Conservation (phyloP, 1,284 basidiomycete genomes). For the Austroboletus novae-zelandiae region DNA sequence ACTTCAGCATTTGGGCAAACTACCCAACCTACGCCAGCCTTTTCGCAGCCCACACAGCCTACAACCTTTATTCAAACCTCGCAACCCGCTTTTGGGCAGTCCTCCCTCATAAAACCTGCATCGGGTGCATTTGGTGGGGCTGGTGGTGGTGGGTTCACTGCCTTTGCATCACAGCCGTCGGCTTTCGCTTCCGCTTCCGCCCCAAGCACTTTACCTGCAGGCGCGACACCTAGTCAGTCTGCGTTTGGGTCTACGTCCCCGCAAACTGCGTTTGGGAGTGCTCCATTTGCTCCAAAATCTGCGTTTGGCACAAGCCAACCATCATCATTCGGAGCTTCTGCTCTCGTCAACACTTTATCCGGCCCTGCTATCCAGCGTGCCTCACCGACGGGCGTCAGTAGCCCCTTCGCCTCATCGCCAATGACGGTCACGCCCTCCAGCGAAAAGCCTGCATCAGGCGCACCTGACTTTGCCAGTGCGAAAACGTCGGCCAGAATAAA, state of each 20-base stretch:
- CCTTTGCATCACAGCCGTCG: conserved; percentile 34
- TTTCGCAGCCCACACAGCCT: conserved; percentile 39
- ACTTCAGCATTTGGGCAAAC: conserved; percentile 27
- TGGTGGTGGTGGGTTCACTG: conserved; percentile 33
- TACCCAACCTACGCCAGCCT: conserved; percentile 34
- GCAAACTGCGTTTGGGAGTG: conserved; percentile 29
- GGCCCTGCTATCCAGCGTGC: conserved; percentile 15
- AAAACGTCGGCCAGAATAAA: conserved; percentile 38
- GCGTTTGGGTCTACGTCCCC: conserved; percentile 31
- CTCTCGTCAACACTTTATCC: conserved; percentile 13
- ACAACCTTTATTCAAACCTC: conserved; percentile 37
- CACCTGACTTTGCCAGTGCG: conserved; percentile 45
- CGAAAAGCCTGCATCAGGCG: conserved; percentile 24
- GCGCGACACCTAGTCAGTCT: conserved; percentile 20
- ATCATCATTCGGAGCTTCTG: conserved; percentile 15
- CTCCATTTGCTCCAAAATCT: conserved; percentile 22
- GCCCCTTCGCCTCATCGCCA: conserved; percentile 27
- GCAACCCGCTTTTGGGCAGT: conserved; percentile 37
- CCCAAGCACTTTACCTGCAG: conserved; percentile 10
- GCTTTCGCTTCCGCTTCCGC: conserved; percentile 22
- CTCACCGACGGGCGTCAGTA: conserved; percentile 16
- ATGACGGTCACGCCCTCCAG: conserved; percentile 24
- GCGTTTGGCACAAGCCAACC: conserved; percentile 29
- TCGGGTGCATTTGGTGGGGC: conserved; percentile 33
- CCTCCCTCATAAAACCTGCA: conserved; percentile 29